Evolutionary conservation across 164 flowering plant species (phyloP).

Genomic region (Liriodendron chinense): DNA sequence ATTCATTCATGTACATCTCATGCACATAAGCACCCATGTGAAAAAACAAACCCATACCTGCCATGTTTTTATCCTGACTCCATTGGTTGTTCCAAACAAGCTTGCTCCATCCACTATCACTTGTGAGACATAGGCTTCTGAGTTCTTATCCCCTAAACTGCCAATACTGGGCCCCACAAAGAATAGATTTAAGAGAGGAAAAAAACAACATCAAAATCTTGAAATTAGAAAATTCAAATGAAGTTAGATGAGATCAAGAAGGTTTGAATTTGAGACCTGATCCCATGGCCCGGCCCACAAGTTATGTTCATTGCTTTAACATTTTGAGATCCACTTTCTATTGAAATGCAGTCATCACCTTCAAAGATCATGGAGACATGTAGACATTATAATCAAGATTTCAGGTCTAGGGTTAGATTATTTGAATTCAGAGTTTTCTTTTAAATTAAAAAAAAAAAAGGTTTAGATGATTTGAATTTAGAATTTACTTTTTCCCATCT

Average conservation of each 20-base stretch:
- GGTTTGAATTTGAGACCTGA: constrained; percentile 36
- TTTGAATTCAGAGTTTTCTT: not conserved
- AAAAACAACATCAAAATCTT: not conserved
- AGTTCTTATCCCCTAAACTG: constrained; percentile 49
- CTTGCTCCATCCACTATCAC: constrained; percentile 41
- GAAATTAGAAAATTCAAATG: not conserved
- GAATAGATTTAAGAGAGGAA: not conserved
- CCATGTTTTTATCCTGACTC: constrained; percentile 59
- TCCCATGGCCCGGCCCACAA: constrained; percentile 82
- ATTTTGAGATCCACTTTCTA: constrained; percentile 39
- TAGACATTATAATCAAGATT: not conserved
- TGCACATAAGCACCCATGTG: not conserved
- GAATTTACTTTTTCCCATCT: not conserved
- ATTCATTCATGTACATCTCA: not conserved
- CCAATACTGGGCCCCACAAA: constrained; percentile 44
- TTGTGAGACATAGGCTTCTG: constrained; percentile 45
- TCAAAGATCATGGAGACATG: not conserved
- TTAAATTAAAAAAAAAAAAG: too few relatives aligned
- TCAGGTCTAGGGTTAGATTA: not conserved
- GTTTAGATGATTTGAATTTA: too few relatives aligned
- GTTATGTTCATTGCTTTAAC: constrained; percentile 35
- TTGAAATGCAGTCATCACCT: constrained; percentile 74
- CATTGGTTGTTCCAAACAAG: constrained; percentile 51
- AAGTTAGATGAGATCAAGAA: not conserved
- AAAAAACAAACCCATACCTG: constrained; percentile 26